These are phyloP conservation scores for Arthroderma sp. DNA, from an alignment of 2,329 filamentous ascomycete genomes.

Conservation along the genomic window DNA sequence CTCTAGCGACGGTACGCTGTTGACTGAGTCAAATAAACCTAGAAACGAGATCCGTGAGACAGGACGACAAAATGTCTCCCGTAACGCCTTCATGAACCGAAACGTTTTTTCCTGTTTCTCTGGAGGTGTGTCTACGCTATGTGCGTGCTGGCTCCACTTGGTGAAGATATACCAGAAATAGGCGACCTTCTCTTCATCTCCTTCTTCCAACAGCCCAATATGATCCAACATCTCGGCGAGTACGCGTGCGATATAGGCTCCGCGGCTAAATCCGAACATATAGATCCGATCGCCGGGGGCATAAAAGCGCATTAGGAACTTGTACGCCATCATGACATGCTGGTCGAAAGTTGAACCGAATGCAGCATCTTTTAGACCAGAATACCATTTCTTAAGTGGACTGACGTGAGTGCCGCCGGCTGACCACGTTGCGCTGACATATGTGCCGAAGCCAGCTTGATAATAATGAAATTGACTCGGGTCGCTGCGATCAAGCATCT, in stretches of 20 bases:
- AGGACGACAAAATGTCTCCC: slow-evolving; percentile 66
- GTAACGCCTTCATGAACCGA: slow-evolving; percentile 63
- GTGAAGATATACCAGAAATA: slow-evolving; percentile 59
- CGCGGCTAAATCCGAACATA: slow-evolving; percentile 62
- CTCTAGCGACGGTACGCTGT: slow-evolving; percentile 67
- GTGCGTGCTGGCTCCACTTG: slow-evolving; percentile 28
- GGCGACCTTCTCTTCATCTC: slow-evolving; percentile 72
- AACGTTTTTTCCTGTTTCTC: slow-evolving; percentile 42
- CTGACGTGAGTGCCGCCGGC: slow-evolving; percentile 42
- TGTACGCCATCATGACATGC: slow-evolving; percentile 73
- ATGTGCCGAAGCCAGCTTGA: slow-evolving; percentile 58
- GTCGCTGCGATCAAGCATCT: slow-evolving; percentile 13
- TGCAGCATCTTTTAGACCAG: slow-evolving; percentile 65
- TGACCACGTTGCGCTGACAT: slow-evolving; percentile 47
- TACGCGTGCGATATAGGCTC: slow-evolving; percentile 61
- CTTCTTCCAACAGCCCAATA: slow-evolving; percentile 63
- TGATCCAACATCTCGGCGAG: slow-evolving; percentile 75
- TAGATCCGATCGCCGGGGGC: slow-evolving; percentile 47
- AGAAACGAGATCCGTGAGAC: slow-evolving; percentile 62
- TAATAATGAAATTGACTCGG: slow-evolving; percentile 15
- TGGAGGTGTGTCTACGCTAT: slow-evolving; percentile 18
- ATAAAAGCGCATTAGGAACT: slow-evolving; percentile 65
- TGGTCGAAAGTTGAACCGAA: slow-evolving; percentile 68
- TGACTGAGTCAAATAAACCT: slow-evolving; percentile 71
- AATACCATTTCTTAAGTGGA: slow-evolving; percentile 49